Evolutionary conservation across 495 filamentous ascomycete species (phyloP).

Genomic region (Penicillium salamii): DNA sequence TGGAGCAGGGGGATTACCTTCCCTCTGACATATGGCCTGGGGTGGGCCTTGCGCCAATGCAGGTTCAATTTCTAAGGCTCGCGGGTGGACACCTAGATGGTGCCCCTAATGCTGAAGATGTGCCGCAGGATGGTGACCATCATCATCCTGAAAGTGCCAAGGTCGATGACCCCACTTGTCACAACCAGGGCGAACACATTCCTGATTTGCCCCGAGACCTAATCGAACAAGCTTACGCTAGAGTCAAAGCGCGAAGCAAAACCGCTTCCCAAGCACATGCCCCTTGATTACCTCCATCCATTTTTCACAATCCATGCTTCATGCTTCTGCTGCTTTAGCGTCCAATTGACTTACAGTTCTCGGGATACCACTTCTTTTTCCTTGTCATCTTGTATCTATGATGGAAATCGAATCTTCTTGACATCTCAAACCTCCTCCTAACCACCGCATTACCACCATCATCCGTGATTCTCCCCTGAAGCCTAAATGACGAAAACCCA

Average conservation of each 20-base stretch:
- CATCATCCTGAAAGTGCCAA: neutral
- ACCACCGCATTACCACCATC: neutral
- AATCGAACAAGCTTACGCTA: constrained; percentile 51
- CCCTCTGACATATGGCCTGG: constrained; percentile 90
- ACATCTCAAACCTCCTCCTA: neutral
- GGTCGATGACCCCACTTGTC: constrained; percentile 12
- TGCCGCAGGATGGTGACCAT: constrained; percentile 2
- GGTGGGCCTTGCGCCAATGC: constrained; percentile 55
- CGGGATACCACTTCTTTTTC: neutral
- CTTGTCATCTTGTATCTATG: neutral
- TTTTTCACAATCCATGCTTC: too few relatives aligned
- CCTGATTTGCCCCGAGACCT: constrained; percentile 54
- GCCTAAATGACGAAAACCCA: constrained; percentile 34
- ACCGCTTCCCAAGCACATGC: neutral
- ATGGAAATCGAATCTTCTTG: neutral
- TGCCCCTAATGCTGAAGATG: constrained; percentile 7
- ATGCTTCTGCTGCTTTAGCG: neutral
- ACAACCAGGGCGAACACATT: constrained; percentile 40
- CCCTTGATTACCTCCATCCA: neutral
- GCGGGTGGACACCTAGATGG: constrained; percentile 36
- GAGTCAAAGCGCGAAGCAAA: constrained; percentile 30
- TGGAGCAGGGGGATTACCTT: constrained; percentile 80
- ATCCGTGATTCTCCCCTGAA: neutral
- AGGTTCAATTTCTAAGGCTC: constrained; percentile 51
- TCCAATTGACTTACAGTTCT: neutral